phyloP scores from a whole-genome alignment of 2,329 filamentous ascomycete species.

The Penicillium sp. region DNA sequence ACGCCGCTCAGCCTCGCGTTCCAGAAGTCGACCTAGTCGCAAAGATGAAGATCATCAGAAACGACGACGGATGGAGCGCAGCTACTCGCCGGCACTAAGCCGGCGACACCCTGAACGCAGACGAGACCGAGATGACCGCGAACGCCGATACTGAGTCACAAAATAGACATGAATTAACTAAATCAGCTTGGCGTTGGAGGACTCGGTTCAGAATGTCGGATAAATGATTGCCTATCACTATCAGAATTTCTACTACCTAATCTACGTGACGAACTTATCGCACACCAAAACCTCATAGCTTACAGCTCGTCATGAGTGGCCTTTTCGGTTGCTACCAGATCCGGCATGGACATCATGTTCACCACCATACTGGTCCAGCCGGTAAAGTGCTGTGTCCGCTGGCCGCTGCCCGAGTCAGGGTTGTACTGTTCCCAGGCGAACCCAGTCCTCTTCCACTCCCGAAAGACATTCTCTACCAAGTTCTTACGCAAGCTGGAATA shows the following conservation, averaged over 20 bases:
- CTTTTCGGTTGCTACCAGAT: conserved; percentile 48
- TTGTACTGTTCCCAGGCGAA: conserved; percentile 99
- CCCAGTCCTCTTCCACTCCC: conserved; percentile 83
- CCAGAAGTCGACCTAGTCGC: conserved; percentile 31
- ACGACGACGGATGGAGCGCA: conserved; percentile 26
- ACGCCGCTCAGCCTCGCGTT: conserved; percentile 30
- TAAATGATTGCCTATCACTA: conserved; percentile 2
- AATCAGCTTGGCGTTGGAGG: conserved; percentile 11
- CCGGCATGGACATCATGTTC: conserved; percentile 94
- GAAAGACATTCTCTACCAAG: conserved; percentile 83
- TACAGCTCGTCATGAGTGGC: conserved; percentile 52
- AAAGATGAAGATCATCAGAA: conserved; percentile 26
- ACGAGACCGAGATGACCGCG: conserved; percentile 29
- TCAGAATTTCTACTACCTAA: conserved; percentile 12
- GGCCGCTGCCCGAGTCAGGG: conserved; percentile 86
- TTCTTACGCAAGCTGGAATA: conserved; percentile 79
- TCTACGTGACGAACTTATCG: conserved; percentile 15
- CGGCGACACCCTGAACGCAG: conserved; percentile 28
- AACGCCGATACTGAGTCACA: conserved; percentile 27
- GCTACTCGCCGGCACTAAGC: conserved; percentile 22
- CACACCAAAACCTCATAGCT: conserved; percentile 15
- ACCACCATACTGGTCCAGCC: conserved; percentile 99
- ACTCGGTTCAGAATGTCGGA: conserved; percentile 1
- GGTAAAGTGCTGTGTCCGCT: conserved; percentile 95
- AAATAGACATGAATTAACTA: not conserved